phyloP scores from a whole-genome alignment of 73 alveolate genomes.

The Tetrahymena elliotti region DNA sequence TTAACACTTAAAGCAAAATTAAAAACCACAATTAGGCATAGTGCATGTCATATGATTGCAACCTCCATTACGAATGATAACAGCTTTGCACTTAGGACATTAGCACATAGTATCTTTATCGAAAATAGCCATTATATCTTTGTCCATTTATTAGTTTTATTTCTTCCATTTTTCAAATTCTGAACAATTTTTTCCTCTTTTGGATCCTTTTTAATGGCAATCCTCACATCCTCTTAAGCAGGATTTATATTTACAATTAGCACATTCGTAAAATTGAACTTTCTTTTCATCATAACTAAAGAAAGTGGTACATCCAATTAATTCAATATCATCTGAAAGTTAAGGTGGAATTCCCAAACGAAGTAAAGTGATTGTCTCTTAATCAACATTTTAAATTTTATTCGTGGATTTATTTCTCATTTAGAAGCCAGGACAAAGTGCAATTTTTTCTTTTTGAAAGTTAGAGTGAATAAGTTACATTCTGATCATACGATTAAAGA shows the following conservation, averaged over 20 bases:
- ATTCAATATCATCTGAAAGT: not conserved
- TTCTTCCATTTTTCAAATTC: not conserved
- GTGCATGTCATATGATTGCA: not conserved
- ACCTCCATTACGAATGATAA: not conserved
- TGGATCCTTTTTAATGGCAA: not conserved
- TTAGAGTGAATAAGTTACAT: not conserved
- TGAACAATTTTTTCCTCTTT: not conserved
- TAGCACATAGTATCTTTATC: not conserved
- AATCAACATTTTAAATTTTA: not conserved
- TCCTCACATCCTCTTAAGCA: not conserved
- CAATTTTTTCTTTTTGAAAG: not conserved
- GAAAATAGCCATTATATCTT: not conserved
- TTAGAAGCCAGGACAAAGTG: not conserved
- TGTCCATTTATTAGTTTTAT: not conserved
- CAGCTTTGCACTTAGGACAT: not conserved
- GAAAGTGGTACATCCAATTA: not conserved
- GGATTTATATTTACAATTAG: not conserved
- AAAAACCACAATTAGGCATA: not conserved
- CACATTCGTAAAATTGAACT: not conserved
- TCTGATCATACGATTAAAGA: not conserved
- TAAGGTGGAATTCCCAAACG: not conserved
- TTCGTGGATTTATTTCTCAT: not conserved
- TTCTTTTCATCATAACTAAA: not conserved
- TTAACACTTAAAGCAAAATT: not conserved
- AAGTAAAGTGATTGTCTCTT: not conserved